A percentile compares a stretch with the other conserved stretches of the same genome.
phyloP scores from a whole-genome alignment of 345 rosid genomes.

The Rhodamnia argentea region DNA sequence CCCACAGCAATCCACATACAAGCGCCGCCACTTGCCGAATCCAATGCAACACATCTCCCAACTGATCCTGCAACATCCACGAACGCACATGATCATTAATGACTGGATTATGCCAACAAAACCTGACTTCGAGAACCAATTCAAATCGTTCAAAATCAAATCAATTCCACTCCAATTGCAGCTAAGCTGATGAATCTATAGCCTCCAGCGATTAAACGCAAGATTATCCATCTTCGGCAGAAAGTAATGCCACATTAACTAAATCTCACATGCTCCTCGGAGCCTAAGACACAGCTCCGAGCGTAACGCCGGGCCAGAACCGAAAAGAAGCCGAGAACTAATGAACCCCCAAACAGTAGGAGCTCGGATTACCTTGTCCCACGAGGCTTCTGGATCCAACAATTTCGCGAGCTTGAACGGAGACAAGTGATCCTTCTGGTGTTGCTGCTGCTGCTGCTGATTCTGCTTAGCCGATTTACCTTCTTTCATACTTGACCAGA shows the following conservation, averaged over 20 bases:
- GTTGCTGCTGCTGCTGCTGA: slow-evolving; percentile 30
- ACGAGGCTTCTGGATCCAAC: slow-evolving; percentile 83
- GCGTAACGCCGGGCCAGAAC: background rate
- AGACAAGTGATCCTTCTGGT: slow-evolving; percentile 53
- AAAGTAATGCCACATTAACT: background rate
- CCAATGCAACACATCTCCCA: slow-evolving; percentile 99
- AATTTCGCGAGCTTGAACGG: slow-evolving; percentile 59
- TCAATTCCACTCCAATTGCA: background rate
- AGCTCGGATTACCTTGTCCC: slow-evolving; percentile 63
- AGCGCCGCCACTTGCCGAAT: slow-evolving; percentile 78
- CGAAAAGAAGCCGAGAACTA: no score
- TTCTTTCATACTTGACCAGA: slow-evolving; percentile 40
- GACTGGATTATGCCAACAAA: background rate
- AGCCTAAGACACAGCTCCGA: background rate
- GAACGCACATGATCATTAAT: background rate
- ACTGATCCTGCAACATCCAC: slow-evolving; percentile 60
- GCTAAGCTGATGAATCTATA: background rate
- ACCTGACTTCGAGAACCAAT: background rate
- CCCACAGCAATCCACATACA: slow-evolving; percentile 76
- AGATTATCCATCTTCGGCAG: background rate
- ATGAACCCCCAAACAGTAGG: background rate
- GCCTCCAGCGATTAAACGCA: no score
- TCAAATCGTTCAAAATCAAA: background rate
- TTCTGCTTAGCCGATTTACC: slow-evolving; percentile 36
- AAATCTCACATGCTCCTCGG: background rate